A percentile compares a stretch with the other conserved stretches of the same genome.
phyloP scores from a whole-genome alignment of 2,329 filamentous ascomycete species.

The Talaromyces sp. region DNA sequence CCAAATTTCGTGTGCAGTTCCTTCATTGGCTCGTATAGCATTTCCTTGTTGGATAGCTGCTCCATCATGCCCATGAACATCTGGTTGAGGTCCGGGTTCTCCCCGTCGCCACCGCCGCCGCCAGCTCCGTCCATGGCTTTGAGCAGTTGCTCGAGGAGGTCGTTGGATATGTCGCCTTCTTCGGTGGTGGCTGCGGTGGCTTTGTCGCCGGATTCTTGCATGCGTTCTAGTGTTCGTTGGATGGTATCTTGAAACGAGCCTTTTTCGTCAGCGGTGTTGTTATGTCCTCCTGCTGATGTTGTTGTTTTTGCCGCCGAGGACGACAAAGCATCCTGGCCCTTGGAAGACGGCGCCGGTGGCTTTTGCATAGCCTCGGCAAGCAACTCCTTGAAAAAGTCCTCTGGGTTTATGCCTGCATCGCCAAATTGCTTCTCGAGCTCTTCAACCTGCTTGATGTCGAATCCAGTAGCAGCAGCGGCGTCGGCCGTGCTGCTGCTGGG shows the following conservation, averaged over 20 bases:
- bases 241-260: constrained; percentile 84
- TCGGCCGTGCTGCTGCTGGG: not conserved
- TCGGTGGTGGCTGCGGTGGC: constrained; percentile 64
- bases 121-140: constrained; percentile 70
- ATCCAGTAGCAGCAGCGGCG: not conserved
- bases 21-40: constrained; percentile 98
- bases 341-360: not conserved
- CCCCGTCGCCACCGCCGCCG: constrained; percentile 51
- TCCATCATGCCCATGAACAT: constrained; percentile 99
- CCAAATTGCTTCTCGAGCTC: constrained; percentile 33
- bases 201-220: constrained; percentile 83
- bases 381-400: constrained; percentile 32
- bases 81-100: constrained; percentile 85
- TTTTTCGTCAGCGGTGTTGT: constrained; percentile 41
- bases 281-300: constrained; percentile 7
- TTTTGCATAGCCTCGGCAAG: constrained; percentile 24
- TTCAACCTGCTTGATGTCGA: constrained; percentile 17
- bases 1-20: constrained; percentile 92
- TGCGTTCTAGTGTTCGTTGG: constrained; percentile 87
- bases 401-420: constrained; percentile 29
- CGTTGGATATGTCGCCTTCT: constrained; percentile 61
- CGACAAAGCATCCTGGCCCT: constrained; percentile 8
- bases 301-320: constrained; percentile 19
- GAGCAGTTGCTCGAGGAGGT: constrained; percentile 86
- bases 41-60: constrained; percentile 96